A percentile compares a stretch with the other conserved stretches of the same genome.
Conservation (phyloP, 257 asterid species). For the Schizonepeta tenuifolia region DNA sequence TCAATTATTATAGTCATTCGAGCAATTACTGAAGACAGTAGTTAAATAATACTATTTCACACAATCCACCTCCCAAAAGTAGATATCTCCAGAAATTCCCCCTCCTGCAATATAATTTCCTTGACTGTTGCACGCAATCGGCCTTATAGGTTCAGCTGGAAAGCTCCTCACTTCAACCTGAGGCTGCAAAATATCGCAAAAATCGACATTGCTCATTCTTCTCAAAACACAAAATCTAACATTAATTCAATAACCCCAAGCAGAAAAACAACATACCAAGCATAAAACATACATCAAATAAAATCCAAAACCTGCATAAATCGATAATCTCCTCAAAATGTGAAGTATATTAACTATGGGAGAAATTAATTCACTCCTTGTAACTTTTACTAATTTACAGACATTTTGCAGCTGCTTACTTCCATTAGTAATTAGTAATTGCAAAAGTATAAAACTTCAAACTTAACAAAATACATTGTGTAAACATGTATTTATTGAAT, state of each 20-base stretch:
- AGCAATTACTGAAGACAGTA: background rate
- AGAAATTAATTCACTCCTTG: background rate
- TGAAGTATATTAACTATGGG: background rate
- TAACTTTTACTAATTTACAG: background rate
- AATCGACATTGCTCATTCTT: conserved; percentile 8
- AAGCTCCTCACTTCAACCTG: conserved; percentile 86
- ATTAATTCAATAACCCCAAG: background rate
- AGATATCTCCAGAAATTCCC: conserved; percentile 77
- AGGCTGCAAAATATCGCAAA: conserved; percentile 54
- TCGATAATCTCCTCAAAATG: background rate
- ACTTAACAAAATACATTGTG: background rate
- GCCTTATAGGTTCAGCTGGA: conserved; percentile 70
- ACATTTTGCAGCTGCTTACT: background rate
- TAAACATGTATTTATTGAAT: too few relatives aligned
- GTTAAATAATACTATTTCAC: background rate
- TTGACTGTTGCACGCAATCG: conserved; percentile 68
- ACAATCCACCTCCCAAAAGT: conserved; percentile 84
- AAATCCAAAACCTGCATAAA: background rate
- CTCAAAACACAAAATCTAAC: background rate
- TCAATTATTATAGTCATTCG: conserved; percentile 12
- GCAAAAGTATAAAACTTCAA: background rate
- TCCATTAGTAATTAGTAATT: background rate
- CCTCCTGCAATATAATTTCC: conserved; percentile 89
- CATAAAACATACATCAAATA: conserved; percentile 6
- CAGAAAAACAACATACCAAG: background rate